Conservation (phyloP, 306 rosid genomes). For the Neltuma alba region DNA sequence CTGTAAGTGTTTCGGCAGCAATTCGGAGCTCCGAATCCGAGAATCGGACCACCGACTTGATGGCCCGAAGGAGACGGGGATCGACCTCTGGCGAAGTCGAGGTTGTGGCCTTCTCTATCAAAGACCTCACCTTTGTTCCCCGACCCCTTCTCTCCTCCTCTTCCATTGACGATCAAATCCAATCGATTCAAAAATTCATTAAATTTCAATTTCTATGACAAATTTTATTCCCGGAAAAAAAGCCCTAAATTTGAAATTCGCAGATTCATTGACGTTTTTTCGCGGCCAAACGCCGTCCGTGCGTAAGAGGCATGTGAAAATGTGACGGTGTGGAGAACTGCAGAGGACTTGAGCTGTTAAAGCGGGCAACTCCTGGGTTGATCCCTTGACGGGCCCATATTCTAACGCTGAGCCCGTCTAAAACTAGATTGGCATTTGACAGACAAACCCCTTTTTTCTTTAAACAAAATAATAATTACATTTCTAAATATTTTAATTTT, state of each 20-base stretch:
- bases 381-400: too few relatives aligned
- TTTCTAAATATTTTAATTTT: too few relatives aligned
- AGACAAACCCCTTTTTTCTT: too few relatives aligned
- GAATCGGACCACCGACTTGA: slow-evolving; percentile 67
- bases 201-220: neutral
- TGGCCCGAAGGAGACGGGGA: slow-evolving; percentile 86
- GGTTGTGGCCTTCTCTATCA: slow-evolving; percentile 73
- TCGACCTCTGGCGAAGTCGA: slow-evolving; percentile 73
- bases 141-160: slow-evolving; percentile 31
- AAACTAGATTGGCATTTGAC: too few relatives aligned
- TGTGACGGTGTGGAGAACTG: too few relatives aligned
- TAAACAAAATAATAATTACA: too few relatives aligned
- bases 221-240: slow-evolving; percentile 34
- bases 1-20: slow-evolving; percentile 68
- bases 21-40: slow-evolving; percentile 83
- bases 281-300: neutral
- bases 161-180: slow-evolving; percentile 33
- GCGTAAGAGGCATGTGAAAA: too few relatives aligned
- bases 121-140: slow-evolving; percentile 53
- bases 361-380: too few relatives aligned
- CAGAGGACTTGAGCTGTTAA: too few relatives aligned
- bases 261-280: neutral
- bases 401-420: too few relatives aligned
- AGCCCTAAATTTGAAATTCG: slow-evolving; percentile 35
- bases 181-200: neutral